A percentile compares a stretch with the other conserved stretches of the same genome.
phyloP scores from a whole-genome alignment of 108 stramenopile species.

The Stephanodiscus triporus region DNA sequence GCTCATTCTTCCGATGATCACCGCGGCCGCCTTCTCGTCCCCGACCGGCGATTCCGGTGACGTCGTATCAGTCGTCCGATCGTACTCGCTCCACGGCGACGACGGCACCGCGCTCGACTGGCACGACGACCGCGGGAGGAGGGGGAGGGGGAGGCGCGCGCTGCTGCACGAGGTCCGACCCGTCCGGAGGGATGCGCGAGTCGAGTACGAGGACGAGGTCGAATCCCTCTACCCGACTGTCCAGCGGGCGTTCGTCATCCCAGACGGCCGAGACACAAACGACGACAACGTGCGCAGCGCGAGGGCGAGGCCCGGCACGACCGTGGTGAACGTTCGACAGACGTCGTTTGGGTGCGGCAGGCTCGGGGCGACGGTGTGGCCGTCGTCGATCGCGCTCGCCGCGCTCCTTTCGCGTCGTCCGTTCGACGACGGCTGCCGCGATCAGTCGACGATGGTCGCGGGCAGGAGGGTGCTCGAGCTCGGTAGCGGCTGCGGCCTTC shows the following conservation, averaged over 20 bases:
- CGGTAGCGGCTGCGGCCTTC: conserved; percentile 50
- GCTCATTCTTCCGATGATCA: not conserved
- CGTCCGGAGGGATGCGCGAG: not conserved
- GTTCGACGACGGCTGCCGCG: not conserved
- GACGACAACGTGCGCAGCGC: no score
- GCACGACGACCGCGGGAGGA: no score
- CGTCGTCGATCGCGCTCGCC: conserved; percentile 42
- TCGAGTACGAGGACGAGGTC: conserved; percentile 41
- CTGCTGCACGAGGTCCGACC: not conserved
- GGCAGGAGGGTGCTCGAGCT: conserved; percentile 37
- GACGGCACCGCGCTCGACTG: no score
- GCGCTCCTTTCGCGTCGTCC: not conserved
- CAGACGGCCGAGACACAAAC: not conserved
- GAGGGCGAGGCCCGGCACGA: no score
- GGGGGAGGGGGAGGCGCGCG: not conserved
- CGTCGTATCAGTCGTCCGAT: conserved; percentile 6
- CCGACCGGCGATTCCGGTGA: not conserved
- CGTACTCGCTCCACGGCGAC: not conserved
- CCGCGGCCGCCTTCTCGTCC: not conserved
- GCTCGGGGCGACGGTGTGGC: conserved; percentile 49
- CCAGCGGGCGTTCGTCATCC: conserved; percentile 38
- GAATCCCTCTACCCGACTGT: conserved; percentile 46
- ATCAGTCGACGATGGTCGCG: conserved; percentile 1
- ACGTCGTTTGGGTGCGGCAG: conserved; percentile 57
- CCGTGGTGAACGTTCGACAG: conserved; percentile 27